Conservation (phyloP, 176 grass and related monocot genomes). For the Eragrostis nindensis region DNA sequence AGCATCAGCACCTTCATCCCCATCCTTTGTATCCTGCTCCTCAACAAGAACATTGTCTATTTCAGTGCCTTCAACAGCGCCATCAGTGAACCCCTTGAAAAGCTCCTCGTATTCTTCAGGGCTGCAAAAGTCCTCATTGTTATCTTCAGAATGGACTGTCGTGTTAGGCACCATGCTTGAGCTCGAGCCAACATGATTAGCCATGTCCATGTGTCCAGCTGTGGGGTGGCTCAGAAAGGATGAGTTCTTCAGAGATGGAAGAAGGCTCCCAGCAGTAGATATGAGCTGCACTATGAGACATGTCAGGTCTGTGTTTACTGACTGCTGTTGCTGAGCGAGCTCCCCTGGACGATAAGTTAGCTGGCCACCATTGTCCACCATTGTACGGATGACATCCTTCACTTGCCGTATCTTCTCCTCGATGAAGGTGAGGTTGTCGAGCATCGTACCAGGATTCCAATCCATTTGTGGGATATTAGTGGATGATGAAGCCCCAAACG, state of each 20-base stretch:
- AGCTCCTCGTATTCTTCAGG: constrained; percentile 55
- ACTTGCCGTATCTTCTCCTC: constrained; percentile 77
- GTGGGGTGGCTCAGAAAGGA: constrained; percentile 36
- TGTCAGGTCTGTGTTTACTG: constrained; percentile 62
- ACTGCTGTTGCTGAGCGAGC: constrained; percentile 46
- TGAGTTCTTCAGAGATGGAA: constrained; percentile 55
- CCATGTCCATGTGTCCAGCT: constrained; percentile 17
- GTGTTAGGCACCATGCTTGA: constrained; percentile 36
- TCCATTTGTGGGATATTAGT: constrained; percentile 45
- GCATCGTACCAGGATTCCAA: constrained; percentile 66
- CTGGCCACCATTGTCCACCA: constrained; percentile 33
- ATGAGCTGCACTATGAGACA: constrained; percentile 73
- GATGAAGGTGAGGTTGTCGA: constrained; percentile 68
- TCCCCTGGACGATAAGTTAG: not conserved
- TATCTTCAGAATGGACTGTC: constrained; percentile 23
- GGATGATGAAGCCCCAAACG: constrained; percentile 29
- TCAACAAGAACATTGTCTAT: constrained; percentile 37
- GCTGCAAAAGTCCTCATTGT: constrained; percentile 32
- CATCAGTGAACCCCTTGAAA: constrained; percentile 54
- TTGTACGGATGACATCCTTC: constrained; percentile 58
- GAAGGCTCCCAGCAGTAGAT: constrained; percentile 68
- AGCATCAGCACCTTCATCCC: constrained; percentile 49
- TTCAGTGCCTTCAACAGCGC: constrained; percentile 26
- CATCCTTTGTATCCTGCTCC: constrained; percentile 49
- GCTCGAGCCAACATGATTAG: constrained; percentile 38